These are phyloP conservation scores for Dentipellis fragilis DNA, from an alignment of 768 basidiomycete species.

Conservation along the genomic window DNA sequence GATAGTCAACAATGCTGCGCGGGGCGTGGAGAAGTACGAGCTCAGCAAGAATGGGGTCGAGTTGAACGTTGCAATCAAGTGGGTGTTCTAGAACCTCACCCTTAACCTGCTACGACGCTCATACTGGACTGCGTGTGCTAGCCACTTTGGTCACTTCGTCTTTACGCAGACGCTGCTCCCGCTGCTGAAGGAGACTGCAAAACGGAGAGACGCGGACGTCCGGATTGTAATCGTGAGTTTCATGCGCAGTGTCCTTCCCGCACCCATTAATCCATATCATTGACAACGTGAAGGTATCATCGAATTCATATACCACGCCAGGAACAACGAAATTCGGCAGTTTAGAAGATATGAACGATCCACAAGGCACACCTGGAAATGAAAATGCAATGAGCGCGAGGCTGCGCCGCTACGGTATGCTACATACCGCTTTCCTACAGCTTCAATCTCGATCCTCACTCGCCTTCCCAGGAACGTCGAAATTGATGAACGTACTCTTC, in stretches of 20 bases:
- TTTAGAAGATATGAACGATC: not conserved
- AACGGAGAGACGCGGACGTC: constrained; percentile 20
- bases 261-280: not conserved
- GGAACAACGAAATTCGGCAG: not conserved
- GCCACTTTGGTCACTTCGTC: constrained; percentile 20
- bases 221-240: constrained; percentile 23
- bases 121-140: not conserved
- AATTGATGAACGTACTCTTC: constrained; percentile 1
- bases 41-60: constrained; percentile 23
- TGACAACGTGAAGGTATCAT: not conserved
- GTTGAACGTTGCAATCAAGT: constrained; percentile 32
- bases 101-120: not conserved
- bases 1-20: constrained; percentile 44
- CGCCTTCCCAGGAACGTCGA: not conserved
- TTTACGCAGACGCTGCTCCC: constrained; percentile 23
- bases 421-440: not conserved
- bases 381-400: not conserved
- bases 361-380: not conserved
- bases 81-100: constrained; percentile 8
- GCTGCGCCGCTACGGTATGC: not conserved
- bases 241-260: too few relatives aligned
- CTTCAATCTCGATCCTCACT: not conserved
- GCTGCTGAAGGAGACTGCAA: constrained; percentile 19
- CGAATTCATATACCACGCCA: not conserved
- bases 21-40: constrained; percentile 14